Percentiles rank a stretch among this genome's conserved stretches.
Conservation (phyloP, 208 protist genomes). For the Leishmania guyanensis region DNA sequence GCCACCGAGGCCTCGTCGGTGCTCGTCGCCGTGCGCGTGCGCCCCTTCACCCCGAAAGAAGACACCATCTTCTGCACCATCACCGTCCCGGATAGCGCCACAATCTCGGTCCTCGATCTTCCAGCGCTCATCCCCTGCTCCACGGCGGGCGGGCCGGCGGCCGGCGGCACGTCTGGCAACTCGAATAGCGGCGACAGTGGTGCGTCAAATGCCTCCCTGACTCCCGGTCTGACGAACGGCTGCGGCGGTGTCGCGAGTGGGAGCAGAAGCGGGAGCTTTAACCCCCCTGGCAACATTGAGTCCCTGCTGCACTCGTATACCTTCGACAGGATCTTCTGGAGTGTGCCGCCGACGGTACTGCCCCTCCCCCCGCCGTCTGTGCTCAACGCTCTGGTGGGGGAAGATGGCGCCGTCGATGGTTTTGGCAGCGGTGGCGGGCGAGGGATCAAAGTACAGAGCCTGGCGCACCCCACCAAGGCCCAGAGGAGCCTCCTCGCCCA, state of each 20-base stretch:
- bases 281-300: background rate
- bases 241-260: constrained; percentile 12
- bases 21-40: constrained; percentile 77
- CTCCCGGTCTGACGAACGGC: background rate
- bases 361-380: constrained; percentile 34
- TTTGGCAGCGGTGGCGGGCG: background rate
- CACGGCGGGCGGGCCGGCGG: constrained; percentile 6
- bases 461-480: constrained; percentile 3
- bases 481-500: constrained; percentile 16
- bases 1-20: constrained; percentile 69
- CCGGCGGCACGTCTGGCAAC: background rate
- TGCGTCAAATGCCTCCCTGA: background rate
- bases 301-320: constrained; percentile 55
- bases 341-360: constrained; percentile 46
- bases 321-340: constrained; percentile 83
- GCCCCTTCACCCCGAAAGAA: constrained; percentile 64
- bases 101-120: constrained; percentile 64
- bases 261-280: background rate
- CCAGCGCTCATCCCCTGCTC: constrained; percentile 27
- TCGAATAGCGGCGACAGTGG: background rate
- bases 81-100: constrained; percentile 47
- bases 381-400: constrained; percentile 8
- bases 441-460: constrained; percentile 1
- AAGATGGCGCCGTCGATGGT: background rate
- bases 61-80: constrained; percentile 64